phyloP scores from a whole-genome alignment of 345 rosid species.

The Durio zibethinus region DNA sequence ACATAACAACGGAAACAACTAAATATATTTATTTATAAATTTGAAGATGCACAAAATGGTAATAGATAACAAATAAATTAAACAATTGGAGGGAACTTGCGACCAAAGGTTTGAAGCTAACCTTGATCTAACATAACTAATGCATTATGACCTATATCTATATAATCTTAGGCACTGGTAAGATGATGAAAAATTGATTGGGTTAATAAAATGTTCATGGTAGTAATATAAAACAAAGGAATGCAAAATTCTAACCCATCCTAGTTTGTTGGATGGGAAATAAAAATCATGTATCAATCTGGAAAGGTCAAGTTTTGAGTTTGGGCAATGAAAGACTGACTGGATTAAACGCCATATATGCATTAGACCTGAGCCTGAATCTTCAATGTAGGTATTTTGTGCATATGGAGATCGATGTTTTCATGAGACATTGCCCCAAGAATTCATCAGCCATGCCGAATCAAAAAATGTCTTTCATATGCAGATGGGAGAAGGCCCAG shows the following conservation, averaged over 20 bases:
- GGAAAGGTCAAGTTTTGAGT: not conserved
- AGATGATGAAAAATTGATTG: not conserved
- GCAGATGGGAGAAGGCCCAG: not conserved
- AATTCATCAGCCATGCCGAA: constrained; percentile 6
- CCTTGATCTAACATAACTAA: not conserved
- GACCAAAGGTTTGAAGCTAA: not conserved
- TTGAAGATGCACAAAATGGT: not conserved
- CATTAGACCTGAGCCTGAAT: not conserved
- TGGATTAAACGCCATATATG: not conserved
- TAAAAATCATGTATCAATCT: not conserved
- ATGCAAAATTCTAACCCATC: not conserved
- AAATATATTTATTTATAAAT: not conserved
- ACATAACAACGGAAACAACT: not conserved
- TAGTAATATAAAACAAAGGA: not conserved
- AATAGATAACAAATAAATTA: not conserved
- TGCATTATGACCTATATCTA: not conserved
- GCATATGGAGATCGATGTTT: not conserved
- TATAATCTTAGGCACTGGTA: not conserved
- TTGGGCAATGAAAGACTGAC: not conserved
- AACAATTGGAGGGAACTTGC: not conserved
- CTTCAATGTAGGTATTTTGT: not conserved
- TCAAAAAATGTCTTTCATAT: not conserved
- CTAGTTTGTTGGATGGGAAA: not conserved
- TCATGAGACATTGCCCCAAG: not conserved
- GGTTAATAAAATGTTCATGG: not conserved